phyloP scores from a whole-genome alignment of 441 rosid genomes.

The Omphalea diandra region DNA sequence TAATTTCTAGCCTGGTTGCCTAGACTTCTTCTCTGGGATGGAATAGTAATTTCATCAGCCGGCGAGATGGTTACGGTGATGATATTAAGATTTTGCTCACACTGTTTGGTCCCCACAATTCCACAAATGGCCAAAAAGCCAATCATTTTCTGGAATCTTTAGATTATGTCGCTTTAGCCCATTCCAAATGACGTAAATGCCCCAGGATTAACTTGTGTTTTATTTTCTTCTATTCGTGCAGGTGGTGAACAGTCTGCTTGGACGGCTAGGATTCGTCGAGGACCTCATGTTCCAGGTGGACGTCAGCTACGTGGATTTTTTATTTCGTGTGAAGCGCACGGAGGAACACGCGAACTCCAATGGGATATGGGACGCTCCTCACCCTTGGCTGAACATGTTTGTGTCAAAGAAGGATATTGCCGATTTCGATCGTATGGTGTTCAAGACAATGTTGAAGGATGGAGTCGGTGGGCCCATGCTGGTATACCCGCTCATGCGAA shows the following conservation, averaged over 20 bases:
- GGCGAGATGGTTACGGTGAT: constrained; percentile 18
- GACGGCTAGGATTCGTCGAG: constrained; percentile 47
- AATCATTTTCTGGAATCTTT: constrained; percentile 43
- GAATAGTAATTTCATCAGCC: constrained; percentile 22
- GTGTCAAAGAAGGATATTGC: constrained; percentile 59
- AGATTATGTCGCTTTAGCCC: constrained; percentile 9
- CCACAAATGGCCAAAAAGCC: constrained; percentile 39
- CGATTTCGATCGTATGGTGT: constrained; percentile 66
- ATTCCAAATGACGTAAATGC: constrained; percentile 26
- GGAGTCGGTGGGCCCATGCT: constrained; percentile 93
- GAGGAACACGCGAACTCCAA: constrained; percentile 58
- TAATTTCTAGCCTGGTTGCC: constrained; percentile 14
- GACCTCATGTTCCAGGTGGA: constrained; percentile 58
- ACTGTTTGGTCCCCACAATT: constrained; percentile 37
- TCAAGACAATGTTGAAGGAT: constrained; percentile 52
- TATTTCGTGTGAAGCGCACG: constrained; percentile 60
- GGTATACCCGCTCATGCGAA: constrained; percentile 74
- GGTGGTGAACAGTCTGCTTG: constrained; percentile 54
- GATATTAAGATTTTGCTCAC: constrained; percentile 39
- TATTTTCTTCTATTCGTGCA: constrained; percentile 10
- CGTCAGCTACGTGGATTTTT: constrained; percentile 60
- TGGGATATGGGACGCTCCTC: constrained; percentile 84
- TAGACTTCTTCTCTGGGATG: constrained; percentile 19
- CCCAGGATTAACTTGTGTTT: constrained; percentile 18
- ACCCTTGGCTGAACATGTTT: constrained; percentile 91